Conservation (phyloP, 257 asterid species). For the Knoxia roxburghii region DNA sequence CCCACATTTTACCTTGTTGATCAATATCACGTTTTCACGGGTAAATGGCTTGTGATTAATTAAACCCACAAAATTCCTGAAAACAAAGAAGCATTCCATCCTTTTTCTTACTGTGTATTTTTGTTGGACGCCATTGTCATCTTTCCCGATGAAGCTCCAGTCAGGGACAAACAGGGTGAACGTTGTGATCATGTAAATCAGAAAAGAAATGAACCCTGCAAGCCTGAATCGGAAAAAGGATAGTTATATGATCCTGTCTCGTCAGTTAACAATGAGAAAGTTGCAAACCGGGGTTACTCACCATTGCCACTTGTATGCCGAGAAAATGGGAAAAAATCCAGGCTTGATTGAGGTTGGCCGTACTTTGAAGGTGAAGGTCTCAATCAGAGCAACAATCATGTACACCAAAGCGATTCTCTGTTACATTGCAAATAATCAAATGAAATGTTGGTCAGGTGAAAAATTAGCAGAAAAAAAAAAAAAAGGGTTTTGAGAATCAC, state of each 20-base stretch:
- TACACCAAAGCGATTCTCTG: conserved; percentile 95
- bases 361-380: conserved; percentile 58
- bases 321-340: conserved; percentile 53
- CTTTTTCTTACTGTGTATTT: conserved; percentile 39
- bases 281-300: conserved; percentile 5
- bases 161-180: conserved; percentile 73
- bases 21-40: conserved; percentile 8
- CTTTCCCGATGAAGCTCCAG: conserved; percentile 49
- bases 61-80: neutral
- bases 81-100: too few species aligned
- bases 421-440: conserved; percentile 4
- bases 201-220: conserved; percentile 61
- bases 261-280: neutral
- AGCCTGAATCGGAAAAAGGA: conserved; percentile 35
- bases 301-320: conserved; percentile 93
- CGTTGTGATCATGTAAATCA: conserved; percentile 55
- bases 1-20: conserved; percentile 74
- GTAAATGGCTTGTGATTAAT: too few species aligned
- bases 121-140: conserved; percentile 15
- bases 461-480: too few species aligned
- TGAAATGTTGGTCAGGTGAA: too few species aligned
- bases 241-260: neutral
- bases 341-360: conserved; percentile 47
- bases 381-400: conserved; percentile 68
- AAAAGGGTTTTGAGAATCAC: conserved; percentile 28